Conservation (phyloP, 352 stramenopile genomes). For the Stramenopiles sp. region DNA sequence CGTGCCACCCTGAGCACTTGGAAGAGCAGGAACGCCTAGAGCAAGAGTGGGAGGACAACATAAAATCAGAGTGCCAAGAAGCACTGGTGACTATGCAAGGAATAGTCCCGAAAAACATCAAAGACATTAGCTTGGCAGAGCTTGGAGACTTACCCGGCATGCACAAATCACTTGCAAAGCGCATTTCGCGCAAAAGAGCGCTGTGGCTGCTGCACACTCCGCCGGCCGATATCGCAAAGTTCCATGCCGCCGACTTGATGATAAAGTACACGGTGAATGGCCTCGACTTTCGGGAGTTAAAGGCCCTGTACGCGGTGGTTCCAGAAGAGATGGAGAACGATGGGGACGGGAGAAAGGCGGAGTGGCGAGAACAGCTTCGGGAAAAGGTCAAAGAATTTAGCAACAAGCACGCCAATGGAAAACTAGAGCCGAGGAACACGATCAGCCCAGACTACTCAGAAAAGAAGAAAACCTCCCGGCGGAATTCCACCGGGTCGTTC, state of each 20-base stretch:
- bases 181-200: slow-evolving; percentile 15
- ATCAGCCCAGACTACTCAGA: slow-evolving; percentile 18
- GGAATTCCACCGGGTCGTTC: neutral
- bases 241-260: slow-evolving; percentile 27
- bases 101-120: neutral
- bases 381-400: slow-evolving; percentile 18
- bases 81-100: neutral
- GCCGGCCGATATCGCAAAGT: slow-evolving; percentile 23
- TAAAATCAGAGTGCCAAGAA: neutral
- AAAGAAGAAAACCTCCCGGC: slow-evolving; percentile 12
- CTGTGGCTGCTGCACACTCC: slow-evolving; percentile 22
- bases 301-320: slow-evolving; percentile 25
- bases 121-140: neutral
- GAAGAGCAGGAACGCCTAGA: neutral
- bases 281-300: slow-evolving; percentile 27
- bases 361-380: slow-evolving; percentile 20
- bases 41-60: neutral
- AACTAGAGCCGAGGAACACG: slow-evolving; percentile 14
- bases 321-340: slow-evolving; percentile 28
- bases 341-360: slow-evolving; percentile 24
- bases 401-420: slow-evolving; percentile 16
- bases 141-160: neutral
- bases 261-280: slow-evolving; percentile 22
- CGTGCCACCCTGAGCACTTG: neutral
- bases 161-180: neutral